A percentile compares a stretch with the other conserved stretches of the same genome.
Evolutionary conservation across 2,329 filamentous ascomycete genomes (phyloP).

Genomic region (Thelonectria blattea): DNA sequence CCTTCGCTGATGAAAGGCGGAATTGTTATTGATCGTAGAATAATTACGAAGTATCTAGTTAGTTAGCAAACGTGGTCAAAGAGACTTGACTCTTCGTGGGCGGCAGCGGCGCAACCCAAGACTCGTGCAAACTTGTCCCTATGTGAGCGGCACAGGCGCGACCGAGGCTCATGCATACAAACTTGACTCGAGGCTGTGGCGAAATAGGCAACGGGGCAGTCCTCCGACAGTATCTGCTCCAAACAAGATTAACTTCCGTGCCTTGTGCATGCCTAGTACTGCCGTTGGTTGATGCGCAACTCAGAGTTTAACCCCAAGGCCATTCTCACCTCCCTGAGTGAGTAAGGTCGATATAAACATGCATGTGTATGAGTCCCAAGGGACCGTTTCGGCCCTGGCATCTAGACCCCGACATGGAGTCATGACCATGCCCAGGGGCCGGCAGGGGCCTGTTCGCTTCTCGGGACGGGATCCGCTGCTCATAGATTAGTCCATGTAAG

Average conservation of each 20-base stretch:
- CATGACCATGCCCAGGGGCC: background rate
- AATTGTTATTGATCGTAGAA: background rate
- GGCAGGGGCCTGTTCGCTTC: background rate
- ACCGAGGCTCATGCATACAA: background rate
- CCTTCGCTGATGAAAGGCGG: background rate
- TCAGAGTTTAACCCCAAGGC: background rate
- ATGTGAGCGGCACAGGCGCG: no score
- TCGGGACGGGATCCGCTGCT: constrained; percentile 14
- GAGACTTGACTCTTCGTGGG: background rate
- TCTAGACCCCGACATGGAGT: background rate
- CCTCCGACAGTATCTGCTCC: background rate
- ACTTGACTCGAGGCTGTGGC: background rate
- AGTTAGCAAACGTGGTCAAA: background rate
- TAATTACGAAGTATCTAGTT: background rate
- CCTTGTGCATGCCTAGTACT: background rate
- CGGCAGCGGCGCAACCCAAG: background rate
- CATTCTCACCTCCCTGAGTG: background rate
- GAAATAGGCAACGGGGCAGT: background rate
- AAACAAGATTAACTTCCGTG: background rate
- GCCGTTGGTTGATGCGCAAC: background rate
- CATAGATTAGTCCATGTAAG: constrained; percentile 1
- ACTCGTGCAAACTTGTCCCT: background rate
- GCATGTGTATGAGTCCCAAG: background rate
- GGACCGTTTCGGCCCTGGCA: constrained; percentile 4
- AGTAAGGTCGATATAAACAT: background rate